These are phyloP conservation scores for Whalleya microplaca DNA, from an alignment of 2,329 filamentous ascomycete species.

Conservation along the genomic window DNA sequence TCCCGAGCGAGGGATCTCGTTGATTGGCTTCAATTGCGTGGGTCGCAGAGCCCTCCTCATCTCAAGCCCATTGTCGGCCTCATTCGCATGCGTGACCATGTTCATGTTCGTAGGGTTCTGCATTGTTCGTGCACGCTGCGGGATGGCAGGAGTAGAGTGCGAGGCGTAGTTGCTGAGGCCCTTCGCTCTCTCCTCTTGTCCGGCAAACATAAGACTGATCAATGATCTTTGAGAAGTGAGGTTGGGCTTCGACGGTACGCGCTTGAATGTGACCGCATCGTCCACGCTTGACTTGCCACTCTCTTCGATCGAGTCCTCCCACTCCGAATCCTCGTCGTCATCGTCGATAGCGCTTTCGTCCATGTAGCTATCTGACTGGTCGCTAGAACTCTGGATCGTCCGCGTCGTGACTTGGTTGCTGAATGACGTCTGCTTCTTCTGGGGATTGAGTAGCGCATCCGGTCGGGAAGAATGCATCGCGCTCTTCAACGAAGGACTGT, in stretches of 20 bases:
- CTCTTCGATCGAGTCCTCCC: constrained; percentile 74
- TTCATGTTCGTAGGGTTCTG: constrained; percentile 49
- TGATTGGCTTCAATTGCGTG: constrained; percentile 56
- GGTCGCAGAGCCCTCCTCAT: constrained; percentile 63
- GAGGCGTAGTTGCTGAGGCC: constrained; percentile 71
- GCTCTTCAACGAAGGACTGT: constrained; percentile 68
- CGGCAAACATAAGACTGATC: constrained; percentile 83
- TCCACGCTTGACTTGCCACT: constrained; percentile 83
- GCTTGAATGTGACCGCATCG: constrained; percentile 80
- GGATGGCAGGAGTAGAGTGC: constrained; percentile 69
- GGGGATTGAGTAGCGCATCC: constrained; percentile 45
- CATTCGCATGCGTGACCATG: constrained; percentile 56
- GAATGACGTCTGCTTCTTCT: constrained; percentile 82
- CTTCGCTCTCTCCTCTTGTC: constrained; percentile 72
- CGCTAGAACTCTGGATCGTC: constrained; percentile 63
- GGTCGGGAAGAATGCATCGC: constrained; percentile 51
- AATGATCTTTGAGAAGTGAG: constrained; percentile 85
- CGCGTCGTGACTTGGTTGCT: constrained; percentile 73
- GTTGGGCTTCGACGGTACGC: constrained; percentile 86
- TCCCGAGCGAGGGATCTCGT: constrained; percentile 66
- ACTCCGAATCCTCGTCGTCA: constrained; percentile 65
- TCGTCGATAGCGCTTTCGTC: constrained; percentile 84
- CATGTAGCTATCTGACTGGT: constrained; percentile 66
- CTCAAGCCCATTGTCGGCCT: constrained; percentile 64
- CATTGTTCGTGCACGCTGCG: constrained; percentile 63